Percentiles rank a stretch among this genome's conserved stretches.
phyloP scores from a whole-genome alignment of 371 early-diverging fungal genomes.

The Lichtheimia hyalospora region DNA sequence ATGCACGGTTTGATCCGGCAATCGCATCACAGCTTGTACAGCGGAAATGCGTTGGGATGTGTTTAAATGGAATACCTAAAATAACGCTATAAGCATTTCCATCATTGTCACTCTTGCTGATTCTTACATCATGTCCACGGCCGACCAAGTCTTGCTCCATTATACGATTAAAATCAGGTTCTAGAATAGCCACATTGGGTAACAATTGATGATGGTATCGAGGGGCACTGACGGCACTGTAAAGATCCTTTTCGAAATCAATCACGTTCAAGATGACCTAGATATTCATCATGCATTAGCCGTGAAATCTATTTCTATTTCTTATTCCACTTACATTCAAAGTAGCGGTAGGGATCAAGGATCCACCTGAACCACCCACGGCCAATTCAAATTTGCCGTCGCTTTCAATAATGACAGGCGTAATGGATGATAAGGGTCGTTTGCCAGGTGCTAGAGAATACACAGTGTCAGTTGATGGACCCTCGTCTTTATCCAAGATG shows the following conservation, averaged over 20 bases:
- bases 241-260: slow-evolving; percentile 66
- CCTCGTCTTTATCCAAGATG: neutral
- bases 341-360: slow-evolving; percentile 88
- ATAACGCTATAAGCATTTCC: neutral
- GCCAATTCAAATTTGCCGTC: slow-evolving; percentile 73
- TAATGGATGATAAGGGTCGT: slow-evolving; percentile 90
- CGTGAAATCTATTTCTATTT: too few species aligned
- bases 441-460: slow-evolving; percentile 70
- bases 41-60: slow-evolving; percentile 19
- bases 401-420: slow-evolving; percentile 84
- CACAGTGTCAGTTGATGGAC: neutral
- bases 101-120: neutral
- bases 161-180: slow-evolving; percentile 23
- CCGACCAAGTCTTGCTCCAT: neutral
- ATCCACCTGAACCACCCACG: slow-evolving; percentile 95
- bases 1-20: slow-evolving; percentile 27
- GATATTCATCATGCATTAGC: too few species aligned
- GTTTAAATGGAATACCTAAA: neutral
- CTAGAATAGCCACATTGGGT: slow-evolving; percentile 65
- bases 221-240: slow-evolving; percentile 76
- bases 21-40: slow-evolving; percentile 35
- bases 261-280: slow-evolving; percentile 76
- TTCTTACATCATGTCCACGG: slow-evolving; percentile 5
- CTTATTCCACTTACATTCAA: slow-evolving; percentile 53
- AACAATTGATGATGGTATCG: slow-evolving; percentile 94